Base-by-base conservation (phyloP, 768 basidiomycete species). In the Clitopilus hobsonii region DNA sequence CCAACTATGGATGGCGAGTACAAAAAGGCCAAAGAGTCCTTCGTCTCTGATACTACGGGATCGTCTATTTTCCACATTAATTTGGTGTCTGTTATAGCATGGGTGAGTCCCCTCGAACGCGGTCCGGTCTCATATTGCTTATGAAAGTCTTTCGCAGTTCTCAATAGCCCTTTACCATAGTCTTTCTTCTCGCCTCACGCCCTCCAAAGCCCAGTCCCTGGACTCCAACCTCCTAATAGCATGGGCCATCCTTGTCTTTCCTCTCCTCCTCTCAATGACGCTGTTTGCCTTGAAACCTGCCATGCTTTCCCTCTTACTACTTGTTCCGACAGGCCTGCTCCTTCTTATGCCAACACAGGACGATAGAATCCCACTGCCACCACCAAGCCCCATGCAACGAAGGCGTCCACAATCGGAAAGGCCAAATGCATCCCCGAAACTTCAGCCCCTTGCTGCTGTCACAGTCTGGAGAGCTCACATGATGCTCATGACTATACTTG, bases 381-480 rank as follows among this genome's bases (percentile, higher is more conserved):
- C 82, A 0, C 65, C 51, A 63, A 63, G 49, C 58, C 67, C 6
- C 47, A 61, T 13, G 56, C 56, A 6, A 28, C 41, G 41, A 10
- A 45, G 18, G 41, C 41, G 22, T 16, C 41, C 41, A 18, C 41
- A 20, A 45, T 20, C 22, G 22, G 18, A 28, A 27, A 27, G 25
- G 26, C n/a, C n/a, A n/a, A n/a, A 27, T 22, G 27, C 49, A 4
- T n/a, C 14, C 18, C 49, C 49, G 8, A 51, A 27, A 14, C 64
- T 79, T n/a, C 58, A 74, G n/a, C 79, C 77, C 1, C 70, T 93
- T 47, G 83, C 92, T 0, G 87, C 92, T 36, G 67, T 99, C 54
- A 91, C 93, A 10, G 82, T 87, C 0, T 98, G 96, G 67, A 77
- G 97, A 45, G 86, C 94, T 2, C 91, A 97, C 65, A 95, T 98